These are phyloP conservation scores for Effrenium voratum DNA, from an alignment of 73 alveolate genomes.

Conservation along the genomic window DNA sequence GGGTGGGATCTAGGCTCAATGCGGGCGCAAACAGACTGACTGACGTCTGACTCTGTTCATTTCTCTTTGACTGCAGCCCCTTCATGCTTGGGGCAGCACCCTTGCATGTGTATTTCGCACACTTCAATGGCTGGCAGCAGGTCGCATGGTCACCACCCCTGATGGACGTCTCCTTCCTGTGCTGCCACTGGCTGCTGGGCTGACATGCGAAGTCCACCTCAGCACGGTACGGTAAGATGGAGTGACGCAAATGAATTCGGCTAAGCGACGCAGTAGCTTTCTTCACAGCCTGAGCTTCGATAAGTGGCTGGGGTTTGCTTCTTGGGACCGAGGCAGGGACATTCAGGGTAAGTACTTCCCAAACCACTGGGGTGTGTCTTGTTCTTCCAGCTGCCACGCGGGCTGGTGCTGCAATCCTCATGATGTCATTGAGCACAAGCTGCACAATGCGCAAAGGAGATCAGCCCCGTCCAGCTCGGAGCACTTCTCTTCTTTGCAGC, in stretches of 20 bases:
- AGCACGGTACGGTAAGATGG: neutral
- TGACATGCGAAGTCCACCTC: constrained; percentile 61
- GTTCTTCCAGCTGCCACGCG: constrained; percentile 35
- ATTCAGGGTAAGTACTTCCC: constrained; percentile 66
- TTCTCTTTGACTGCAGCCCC: too few species aligned
- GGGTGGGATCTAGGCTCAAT: neutral
- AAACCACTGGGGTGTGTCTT: neutral
- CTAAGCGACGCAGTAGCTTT: constrained; percentile 43
- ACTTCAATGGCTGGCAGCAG: constrained; percentile 63
- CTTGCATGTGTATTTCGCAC: constrained; percentile 45
- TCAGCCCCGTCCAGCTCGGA: constrained; percentile 42
- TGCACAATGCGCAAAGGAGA: neutral
- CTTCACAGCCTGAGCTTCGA: constrained; percentile 29
- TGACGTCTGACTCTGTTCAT: too few species aligned
- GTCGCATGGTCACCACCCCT: constrained; percentile 35
- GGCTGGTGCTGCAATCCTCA: constrained; percentile 65
- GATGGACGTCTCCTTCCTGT: neutral
- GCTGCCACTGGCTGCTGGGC: constrained; percentile 28
- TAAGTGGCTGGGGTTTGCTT: neutral
- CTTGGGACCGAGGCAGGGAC: neutral
- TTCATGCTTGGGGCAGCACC: neutral
- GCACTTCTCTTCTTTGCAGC: constrained; percentile 82
- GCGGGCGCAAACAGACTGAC: too few species aligned
- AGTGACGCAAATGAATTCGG: neutral
- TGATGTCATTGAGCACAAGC: neutral